phyloP scores from a whole-genome alignment of 2,329 filamentous ascomycete species.

The Alternaria metachromatica region DNA sequence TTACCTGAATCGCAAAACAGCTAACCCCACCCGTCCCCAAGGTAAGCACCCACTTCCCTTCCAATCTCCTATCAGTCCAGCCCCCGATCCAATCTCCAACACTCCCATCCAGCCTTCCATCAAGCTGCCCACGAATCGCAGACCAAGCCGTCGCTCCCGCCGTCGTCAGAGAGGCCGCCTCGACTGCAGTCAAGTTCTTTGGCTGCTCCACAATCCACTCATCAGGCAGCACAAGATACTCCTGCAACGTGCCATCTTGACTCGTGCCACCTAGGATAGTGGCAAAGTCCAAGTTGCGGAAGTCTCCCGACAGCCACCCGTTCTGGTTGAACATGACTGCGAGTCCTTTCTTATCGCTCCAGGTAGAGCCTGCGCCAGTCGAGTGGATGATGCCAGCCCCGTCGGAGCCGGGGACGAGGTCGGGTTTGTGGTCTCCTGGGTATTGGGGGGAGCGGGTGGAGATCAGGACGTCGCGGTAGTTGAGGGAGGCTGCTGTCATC shows the following conservation, averaged over 20 bases:
- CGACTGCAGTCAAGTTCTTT: slow-evolving; percentile 35
- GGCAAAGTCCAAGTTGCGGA: not conserved
- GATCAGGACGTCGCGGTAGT: slow-evolving; percentile 30
- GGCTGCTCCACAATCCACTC: slow-evolving; percentile 27
- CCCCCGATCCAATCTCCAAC: slow-evolving; percentile 8
- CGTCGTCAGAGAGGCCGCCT: slow-evolving; percentile 28
- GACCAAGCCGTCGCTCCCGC: slow-evolving; percentile 33
- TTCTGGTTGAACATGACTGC: not conserved
- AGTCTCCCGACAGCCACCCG: not conserved
- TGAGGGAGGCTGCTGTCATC: slow-evolving; percentile 33
- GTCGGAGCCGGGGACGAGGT: slow-evolving; percentile 28
- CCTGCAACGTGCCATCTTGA: slow-evolving; percentile 43
- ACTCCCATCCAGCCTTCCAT: slow-evolving; percentile 8
- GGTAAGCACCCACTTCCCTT: slow-evolving; percentile 59
- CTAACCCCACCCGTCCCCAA: slow-evolving; percentile 63
- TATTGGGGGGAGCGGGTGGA: slow-evolving; percentile 19
- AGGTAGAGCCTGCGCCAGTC: not conserved
- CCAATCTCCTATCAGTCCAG: slow-evolving; percentile 11
- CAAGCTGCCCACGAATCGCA: slow-evolving; percentile 10
- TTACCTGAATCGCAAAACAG: slow-evolving; percentile 36
- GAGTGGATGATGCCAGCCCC: slow-evolving; percentile 35
- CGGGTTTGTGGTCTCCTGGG: slow-evolving; percentile 16
- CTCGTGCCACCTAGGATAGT: slow-evolving; percentile 14
- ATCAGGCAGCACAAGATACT: slow-evolving; percentile 31
- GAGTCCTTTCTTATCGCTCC: not conserved